Percentiles rank a stretch among this genome's conserved stretches.
These are phyloP conservation scores for Wilcoxina mikolae DNA, from an alignment of 495 filamentous ascomycete species.

Conservation along the genomic window DNA sequence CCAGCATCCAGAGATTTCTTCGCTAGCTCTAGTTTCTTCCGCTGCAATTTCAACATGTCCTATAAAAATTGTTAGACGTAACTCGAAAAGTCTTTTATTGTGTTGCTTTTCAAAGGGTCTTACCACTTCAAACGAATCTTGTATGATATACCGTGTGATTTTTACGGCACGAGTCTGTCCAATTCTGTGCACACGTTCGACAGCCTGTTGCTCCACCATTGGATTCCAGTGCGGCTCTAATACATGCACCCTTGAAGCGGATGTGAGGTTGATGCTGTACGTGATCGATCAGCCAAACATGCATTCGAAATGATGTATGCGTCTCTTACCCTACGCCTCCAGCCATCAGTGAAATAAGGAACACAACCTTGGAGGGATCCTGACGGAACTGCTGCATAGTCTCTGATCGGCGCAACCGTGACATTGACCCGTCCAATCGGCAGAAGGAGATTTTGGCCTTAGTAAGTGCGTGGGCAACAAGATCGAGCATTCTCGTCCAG, in stretches of 20 bases:
- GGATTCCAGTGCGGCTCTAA: slow-evolving; percentile 86
- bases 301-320: too few relatives aligned
- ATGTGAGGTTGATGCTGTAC: slow-evolving; percentile 38
- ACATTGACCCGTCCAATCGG: slow-evolving; percentile 23
- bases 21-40: slow-evolving; percentile 8
- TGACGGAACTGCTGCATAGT: not conserved
- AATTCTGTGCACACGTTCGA: slow-evolving; percentile 17
- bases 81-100: too few relatives aligned
- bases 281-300: not conserved
- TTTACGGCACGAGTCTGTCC: slow-evolving; percentile 17
- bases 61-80: slow-evolving; percentile 10
- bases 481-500: slow-evolving; percentile 20
- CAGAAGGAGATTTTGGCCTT: slow-evolving; percentile 10
- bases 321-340: slow-evolving; percentile 39
- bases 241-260: slow-evolving; percentile 69
- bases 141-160: slow-evolving; percentile 48
- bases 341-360: slow-evolving; percentile 35
- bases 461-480: slow-evolving; percentile 29
- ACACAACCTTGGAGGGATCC: slow-evolving; percentile 27
- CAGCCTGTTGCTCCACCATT: slow-evolving; percentile 31
- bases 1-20: slow-evolving; percentile 13
- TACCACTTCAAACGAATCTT: slow-evolving; percentile 65
- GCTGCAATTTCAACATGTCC: slow-evolving; percentile 10
- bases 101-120: too few relatives aligned
- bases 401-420: slow-evolving; percentile 10